Evolutionary conservation across 177 flowering plant species (phyloP), one percentile per base, ranked within the genome.

Genomic region (Telopea speciosissima): DNA sequence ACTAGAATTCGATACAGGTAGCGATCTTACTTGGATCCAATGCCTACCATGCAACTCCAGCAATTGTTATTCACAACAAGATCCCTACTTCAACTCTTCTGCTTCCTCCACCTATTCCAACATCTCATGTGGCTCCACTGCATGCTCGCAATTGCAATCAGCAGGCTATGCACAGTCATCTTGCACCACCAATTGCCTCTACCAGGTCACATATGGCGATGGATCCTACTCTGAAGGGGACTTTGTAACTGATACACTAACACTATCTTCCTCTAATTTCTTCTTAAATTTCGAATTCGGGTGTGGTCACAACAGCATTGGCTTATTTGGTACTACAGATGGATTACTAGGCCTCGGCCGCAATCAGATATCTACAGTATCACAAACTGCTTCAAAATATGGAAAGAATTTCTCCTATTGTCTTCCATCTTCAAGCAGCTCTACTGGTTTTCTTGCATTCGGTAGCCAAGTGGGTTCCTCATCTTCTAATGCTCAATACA

Each of bases 21-120:
- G 91, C 42, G 83, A 70, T 75, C 68, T 88, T 25, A 88, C 89
- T 12, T 89, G 93, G 91, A 81, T 84, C 11, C 93, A 88, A 54
- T 89, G 91, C 75, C 23, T 75, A 26, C 90, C 93, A 1, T 85
- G 89, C 56, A 68, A n/a, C n/a, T n/a, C 40, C 0, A 24, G 67
- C n/a, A 40, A 24, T 23, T 85, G 89, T 75, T 79, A 82, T 67
- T 0, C 23, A 0, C 90, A 87, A 33, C 26, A 61, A 8, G 85
- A 82, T 16, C 81, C 86, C 1, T 77, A 76, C 10, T 87, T 81
- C 79, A 36, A 83, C 72, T 89, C 90, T 3, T 28, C 81, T 12
- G 0, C 21, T 0, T 89, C 92, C 1, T 62, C 75, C 1, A 45
- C 91, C 0, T 87, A 84, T 63, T 1, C 72, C 73, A 82, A 79